phyloP scores from a whole-genome alignment of 257 asterid genomes.

The Lavandula angustifolia region DNA sequence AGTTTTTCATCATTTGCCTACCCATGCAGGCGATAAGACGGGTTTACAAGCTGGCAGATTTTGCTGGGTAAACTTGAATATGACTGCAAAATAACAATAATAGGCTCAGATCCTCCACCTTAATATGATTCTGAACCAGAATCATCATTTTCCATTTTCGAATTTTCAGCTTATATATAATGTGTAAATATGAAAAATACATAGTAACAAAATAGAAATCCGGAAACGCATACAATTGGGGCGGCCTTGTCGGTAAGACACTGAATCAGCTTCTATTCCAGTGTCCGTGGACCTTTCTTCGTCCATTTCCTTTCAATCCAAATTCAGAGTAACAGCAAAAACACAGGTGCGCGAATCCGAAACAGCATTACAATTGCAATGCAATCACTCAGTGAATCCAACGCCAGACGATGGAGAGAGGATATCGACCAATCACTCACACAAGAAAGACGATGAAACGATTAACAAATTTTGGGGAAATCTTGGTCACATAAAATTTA shows the following conservation, averaged over 20 bases:
- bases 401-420: not conserved
- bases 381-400: conserved; percentile 21
- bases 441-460: conserved; percentile 1
- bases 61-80: conserved; percentile 70
- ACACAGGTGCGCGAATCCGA: conserved; percentile 4
- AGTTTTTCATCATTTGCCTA: conserved; percentile 34
- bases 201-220: conserved; percentile 3
- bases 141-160: not conserved
- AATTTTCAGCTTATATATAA: not conserved
- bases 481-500: not conserved
- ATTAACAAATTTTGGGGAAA: not conserved
- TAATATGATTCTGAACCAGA: conserved; percentile 9
- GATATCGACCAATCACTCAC: not conserved
- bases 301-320: conserved; percentile 47
- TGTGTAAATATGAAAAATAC: not conserved
- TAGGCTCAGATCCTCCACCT: conserved; percentile 17
- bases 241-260: conserved; percentile 38
- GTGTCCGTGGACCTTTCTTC: conserved; percentile 29
- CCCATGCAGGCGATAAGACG: conserved; percentile 69
- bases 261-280: conserved; percentile 38
- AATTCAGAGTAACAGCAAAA: conserved; percentile 19
- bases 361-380: conserved; percentile 11
- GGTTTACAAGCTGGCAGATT: conserved; percentile 84
- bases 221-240: conserved; percentile 33
- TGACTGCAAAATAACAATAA: conserved; percentile 44